Evolutionary conservation across 805 yeast genomes (phyloP).

Genomic region (Kregervanrija pseudodelftensis): DNA sequence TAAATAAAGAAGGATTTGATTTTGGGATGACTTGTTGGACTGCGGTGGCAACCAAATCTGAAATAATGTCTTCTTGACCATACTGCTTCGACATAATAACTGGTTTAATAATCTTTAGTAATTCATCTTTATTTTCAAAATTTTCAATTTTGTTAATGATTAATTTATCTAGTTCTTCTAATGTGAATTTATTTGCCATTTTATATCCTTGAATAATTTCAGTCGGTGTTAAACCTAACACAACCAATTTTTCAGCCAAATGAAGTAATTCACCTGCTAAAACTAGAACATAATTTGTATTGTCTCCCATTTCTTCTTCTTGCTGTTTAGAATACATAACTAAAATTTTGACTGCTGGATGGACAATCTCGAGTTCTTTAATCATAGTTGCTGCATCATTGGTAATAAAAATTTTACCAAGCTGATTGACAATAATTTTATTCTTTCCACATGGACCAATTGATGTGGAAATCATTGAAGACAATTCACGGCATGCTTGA

Average conservation of each 20-base stretch:
- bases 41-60: slow-evolving; percentile 78
- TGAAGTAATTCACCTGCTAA: slow-evolving; percentile 89
- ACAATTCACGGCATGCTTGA: slow-evolving; percentile 89
- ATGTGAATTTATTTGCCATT: slow-evolving; percentile 72
- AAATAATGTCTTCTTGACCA: slow-evolving; percentile 74
- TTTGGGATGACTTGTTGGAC: slow-evolving; percentile 72
- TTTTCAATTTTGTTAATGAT: slow-evolving; percentile 57
- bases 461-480: slow-evolving; percentile 85
- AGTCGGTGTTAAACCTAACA: slow-evolving; percentile 81
- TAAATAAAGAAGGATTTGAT: slow-evolving; percentile 58
- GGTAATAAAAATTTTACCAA: slow-evolving; percentile 82
- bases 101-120: slow-evolving; percentile 70
- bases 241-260: slow-evolving; percentile 77
- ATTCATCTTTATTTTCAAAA: slow-evolving; percentile 44
- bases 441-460: slow-evolving; percentile 98
- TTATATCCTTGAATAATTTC: slow-evolving; percentile 92
- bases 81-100: slow-evolving; percentile 92
- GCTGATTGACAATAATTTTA: slow-evolving; percentile 86
- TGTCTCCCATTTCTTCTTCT: slow-evolving; percentile 96
- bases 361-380: slow-evolving; percentile 86
- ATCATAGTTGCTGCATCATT: slow-evolving; percentile 98
- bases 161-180: slow-evolving; percentile 59
- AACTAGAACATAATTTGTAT: slow-evolving; percentile 83
- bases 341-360: slow-evolving; percentile 92
- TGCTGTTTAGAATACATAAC: slow-evolving; percentile 98